Base-by-base conservation (phyloP, 768 basidiomycete species). In the Agaricus blazei region DNA sequence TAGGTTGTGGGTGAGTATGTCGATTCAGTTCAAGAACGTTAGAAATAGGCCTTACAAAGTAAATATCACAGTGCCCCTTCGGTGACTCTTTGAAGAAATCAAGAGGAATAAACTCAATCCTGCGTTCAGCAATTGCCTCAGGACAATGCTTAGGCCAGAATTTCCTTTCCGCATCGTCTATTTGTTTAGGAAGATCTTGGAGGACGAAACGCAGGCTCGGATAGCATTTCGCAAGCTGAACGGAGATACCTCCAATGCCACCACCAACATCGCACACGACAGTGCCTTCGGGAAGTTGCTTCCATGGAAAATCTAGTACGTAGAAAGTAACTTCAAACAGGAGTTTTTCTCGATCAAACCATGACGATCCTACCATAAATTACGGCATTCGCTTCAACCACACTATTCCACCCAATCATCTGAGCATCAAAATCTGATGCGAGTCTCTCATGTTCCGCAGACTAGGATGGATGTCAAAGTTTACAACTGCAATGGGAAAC, bases 41-140 rank as follows among this genome's bases (percentile, higher is more conserved):
- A 9, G 40, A 24, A 47, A 29, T 19, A 9, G 9, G 49, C 43
- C 27, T 9, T 26, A 45, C 40, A 36, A 73, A 75, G 57, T 77
- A 76, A 12, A 75, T 60, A 53, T 75, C 70, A 38, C 67, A 69
- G 26, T 61, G 66, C 26, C 56, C 55, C 7, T 67, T 64, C 2
- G 74, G 73, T 4, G 66, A 45, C n/a, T 71, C 66, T 12, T 63
- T 60, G 34, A 76, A 69, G 55, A 78, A 76, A 54, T 76, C 70
- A n/a, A 75, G 60, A 0, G 64, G 46, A 15, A 62, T 57, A 54
- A 76, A 72, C 19, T 64, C 58, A n/a, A 75, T 64, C 2, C 68
- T 60, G n/a, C 63, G 51, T 23, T 67, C 60, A 43, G 63, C 54
- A 8, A 74, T 60, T 4, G 66, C 71, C 29, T 68, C 62, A 6